Conservation (phyloP, 805 yeast genomes). For the Nakazawaea wyomingensis region DNA sequence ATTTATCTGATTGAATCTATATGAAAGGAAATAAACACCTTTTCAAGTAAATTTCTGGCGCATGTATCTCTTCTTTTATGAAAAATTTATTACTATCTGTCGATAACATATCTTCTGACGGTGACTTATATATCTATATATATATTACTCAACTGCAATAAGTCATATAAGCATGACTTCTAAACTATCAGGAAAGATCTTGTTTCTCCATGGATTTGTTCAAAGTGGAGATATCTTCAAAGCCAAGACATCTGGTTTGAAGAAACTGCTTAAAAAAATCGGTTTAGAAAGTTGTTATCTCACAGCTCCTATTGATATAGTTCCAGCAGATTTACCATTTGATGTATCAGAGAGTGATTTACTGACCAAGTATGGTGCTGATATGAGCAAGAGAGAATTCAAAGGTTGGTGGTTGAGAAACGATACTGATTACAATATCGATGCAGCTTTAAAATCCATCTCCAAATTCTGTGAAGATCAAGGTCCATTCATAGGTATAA, state of each 20-base stretch:
- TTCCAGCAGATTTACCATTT: slow-evolving; percentile 71
- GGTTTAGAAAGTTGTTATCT: slow-evolving; percentile 71
- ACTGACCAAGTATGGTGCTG: slow-evolving; percentile 36
- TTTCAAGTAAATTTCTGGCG: no score
- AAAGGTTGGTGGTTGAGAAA: slow-evolving; percentile 76
- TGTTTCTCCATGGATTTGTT: slow-evolving; percentile 90
- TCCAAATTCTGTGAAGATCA: slow-evolving; percentile 43
- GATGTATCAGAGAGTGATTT: slow-evolving; percentile 46
- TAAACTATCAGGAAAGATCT: slow-evolving; percentile 39
- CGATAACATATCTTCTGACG: no score
- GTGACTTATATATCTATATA: no score
- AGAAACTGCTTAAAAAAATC: slow-evolving; percentile 62
- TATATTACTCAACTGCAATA: no score
- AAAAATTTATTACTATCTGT: no score
- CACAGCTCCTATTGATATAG: slow-evolving; percentile 69
- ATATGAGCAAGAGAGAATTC: slow-evolving; percentile 31
- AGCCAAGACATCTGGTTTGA: slow-evolving; percentile 81
- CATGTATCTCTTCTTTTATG: no score
- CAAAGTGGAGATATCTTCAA: slow-evolving; percentile 82
- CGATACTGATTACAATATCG: slow-evolving; percentile 25
- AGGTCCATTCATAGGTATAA: slow-evolving; percentile 82
- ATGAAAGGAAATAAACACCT: no score
- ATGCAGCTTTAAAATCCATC: slow-evolving; percentile 46
- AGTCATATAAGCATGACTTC: background rate
- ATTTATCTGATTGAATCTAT: no score